Base-by-base conservation (phyloP, 495 filamentous ascomycete genomes). In the Glonium stellatum region DNA sequence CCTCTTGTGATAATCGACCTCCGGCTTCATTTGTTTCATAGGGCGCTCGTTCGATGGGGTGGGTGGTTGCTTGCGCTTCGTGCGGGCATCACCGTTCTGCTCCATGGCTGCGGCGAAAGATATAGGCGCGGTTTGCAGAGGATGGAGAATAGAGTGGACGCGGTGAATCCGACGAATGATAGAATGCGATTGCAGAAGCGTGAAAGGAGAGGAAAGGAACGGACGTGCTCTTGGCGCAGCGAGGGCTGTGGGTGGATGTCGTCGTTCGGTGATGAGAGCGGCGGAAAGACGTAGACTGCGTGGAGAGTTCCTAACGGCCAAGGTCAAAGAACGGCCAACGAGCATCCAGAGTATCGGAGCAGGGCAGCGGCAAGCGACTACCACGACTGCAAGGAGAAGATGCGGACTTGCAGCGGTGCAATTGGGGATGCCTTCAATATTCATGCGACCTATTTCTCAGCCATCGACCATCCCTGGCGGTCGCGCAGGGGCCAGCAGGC, bases 11-110 rank as follows among this genome's bases (percentile, higher is more conserved):
- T 18, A 19, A 41, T 66, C 66, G 15, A 6, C 23, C 47, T 68
- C 60, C 13, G 59, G 55, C 59, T 63, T 67, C 21, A 63, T 60
- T 54, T 70, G 67, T 59, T 70, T 70, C 65, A 64, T 66, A 12
- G 67, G 67, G 1, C 67, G 65, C 19, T 70, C 67, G 62, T 57
- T 65, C 35, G 65, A 65, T 21, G 67, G 65, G 5, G 62, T 70
- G 0, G 67, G 67, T 5, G 67, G 65, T 48, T 70, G 65, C 57
- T 70, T 70, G 55, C 67, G 65, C 62, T 70, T 70, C 22, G 54
- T 52, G 55, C 65, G 64, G 51, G 54, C 35, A 22, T 66, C 62
- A 31, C 64, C 60, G 62, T 63, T 63, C 48, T 63, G 64, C 31
- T 67, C 64, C 57, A 63, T 62, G 18, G 60, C 22, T 15, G 58